phyloP scores from a whole-genome alignment of 805 yeast species.

The Candida silvicultrix region DNA sequence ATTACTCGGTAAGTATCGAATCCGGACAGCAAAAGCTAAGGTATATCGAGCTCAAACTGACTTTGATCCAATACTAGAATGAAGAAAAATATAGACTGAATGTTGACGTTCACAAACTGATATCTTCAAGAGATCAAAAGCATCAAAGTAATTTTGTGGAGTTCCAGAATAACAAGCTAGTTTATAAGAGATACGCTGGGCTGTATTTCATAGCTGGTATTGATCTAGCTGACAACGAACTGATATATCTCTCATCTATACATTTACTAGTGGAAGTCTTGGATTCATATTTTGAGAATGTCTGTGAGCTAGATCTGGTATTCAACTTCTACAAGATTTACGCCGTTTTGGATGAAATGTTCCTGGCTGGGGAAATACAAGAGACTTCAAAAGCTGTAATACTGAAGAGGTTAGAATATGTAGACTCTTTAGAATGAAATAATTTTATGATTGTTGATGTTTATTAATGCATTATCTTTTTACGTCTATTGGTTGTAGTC shows the following conservation, averaged over 20 bases:
- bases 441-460: slow-evolving; percentile 29
- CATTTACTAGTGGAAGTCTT: slow-evolving; percentile 86
- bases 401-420: slow-evolving; percentile 53
- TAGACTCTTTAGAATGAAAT: slow-evolving; percentile 42
- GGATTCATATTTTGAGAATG: slow-evolving; percentile 82
- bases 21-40: slow-evolving; percentile 13
- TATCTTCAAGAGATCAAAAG: slow-evolving; percentile 78
- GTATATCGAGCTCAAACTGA: slow-evolving; percentile 27
- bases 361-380: slow-evolving; percentile 84
- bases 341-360: slow-evolving; percentile 78
- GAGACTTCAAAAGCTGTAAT: slow-evolving; percentile 73
- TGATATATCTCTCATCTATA: slow-evolving; percentile 74
- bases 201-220: slow-evolving; percentile 81
- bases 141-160: slow-evolving; percentile 80
- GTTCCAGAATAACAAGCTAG: slow-evolving; percentile 58
- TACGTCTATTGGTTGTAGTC: not conserved
- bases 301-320: slow-evolving; percentile 84
- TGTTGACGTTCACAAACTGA: slow-evolving; percentile 67
- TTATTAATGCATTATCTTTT: not conserved
- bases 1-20: slow-evolving; percentile 28
- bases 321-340: slow-evolving; percentile 87
- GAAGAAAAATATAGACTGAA: slow-evolving; percentile 41
- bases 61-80: no score
- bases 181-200: slow-evolving; percentile 89
- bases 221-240: slow-evolving; percentile 75